phyloP scores from a whole-genome alignment of 257 asterid genomes.

The Solanum chiquidenum region DNA sequence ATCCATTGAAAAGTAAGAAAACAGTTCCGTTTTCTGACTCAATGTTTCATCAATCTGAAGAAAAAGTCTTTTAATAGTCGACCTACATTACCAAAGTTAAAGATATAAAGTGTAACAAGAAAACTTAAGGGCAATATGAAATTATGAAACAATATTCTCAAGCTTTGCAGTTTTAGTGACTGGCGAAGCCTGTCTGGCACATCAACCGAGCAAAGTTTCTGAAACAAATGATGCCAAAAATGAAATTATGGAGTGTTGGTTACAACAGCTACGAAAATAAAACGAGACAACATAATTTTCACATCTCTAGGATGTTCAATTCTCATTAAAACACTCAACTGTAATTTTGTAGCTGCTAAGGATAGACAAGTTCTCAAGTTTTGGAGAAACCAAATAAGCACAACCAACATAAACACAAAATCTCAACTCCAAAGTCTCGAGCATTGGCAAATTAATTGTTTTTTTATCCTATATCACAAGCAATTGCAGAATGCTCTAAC shows the following conservation, averaged over 20 bases:
- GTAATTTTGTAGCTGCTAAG: neutral
- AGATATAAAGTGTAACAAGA: neutral
- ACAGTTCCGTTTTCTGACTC: neutral
- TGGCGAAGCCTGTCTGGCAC: too few species aligned
- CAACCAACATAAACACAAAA: neutral
- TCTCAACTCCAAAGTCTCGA: neutral
- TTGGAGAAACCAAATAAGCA: neutral
- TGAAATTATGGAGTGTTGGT: too few species aligned
- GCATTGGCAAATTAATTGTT: neutral
- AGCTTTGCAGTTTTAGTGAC: too few species aligned
- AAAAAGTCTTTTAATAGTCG: neutral
- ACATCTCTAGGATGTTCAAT: neutral
- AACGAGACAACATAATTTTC: neutral
- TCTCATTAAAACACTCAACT: neutral
- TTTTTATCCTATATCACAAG: neutral
- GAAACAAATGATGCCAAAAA: too few species aligned
- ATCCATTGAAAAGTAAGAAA: neutral
- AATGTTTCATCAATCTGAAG: neutral
- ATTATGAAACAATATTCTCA: too few species aligned
- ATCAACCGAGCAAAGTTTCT: too few species aligned
- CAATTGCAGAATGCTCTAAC: neutral
- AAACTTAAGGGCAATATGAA: neutral
- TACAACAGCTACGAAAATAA: too few species aligned
- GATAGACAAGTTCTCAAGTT: neutral
- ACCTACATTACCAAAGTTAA: neutral